Percentiles rank a stretch among this genome's conserved stretches.
These are phyloP conservation scores for Eucalyptus albens DNA, from an alignment of 345 rosid species.

Conservation along the genomic window DNA sequence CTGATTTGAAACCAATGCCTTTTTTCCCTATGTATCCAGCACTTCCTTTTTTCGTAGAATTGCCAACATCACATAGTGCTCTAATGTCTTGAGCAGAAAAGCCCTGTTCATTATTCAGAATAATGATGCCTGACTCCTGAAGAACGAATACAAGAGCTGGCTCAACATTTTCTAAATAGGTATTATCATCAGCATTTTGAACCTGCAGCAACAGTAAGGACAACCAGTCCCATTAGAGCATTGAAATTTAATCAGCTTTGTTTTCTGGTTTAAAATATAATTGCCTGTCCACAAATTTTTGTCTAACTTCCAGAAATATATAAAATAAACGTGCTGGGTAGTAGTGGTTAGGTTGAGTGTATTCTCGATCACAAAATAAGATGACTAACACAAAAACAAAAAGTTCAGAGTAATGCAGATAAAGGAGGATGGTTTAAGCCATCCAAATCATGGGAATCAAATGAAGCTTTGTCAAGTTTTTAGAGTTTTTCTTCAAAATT, in stretches of 20 bases:
- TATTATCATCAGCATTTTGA: slow-evolving; percentile 96
- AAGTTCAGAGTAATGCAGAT: not conserved
- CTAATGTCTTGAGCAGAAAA: slow-evolving; percentile 74
- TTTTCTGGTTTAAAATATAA: not conserved
- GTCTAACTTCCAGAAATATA: not conserved
- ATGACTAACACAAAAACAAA: not conserved
- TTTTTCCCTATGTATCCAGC: slow-evolving; percentile 89
- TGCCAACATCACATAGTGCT: slow-evolving; percentile 96
- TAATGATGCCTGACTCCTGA: slow-evolving; percentile 53
- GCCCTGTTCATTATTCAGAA: slow-evolving; percentile 81
- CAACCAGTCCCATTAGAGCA: not conserved
- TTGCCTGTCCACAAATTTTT: not conserved
- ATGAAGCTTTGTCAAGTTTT: not conserved
- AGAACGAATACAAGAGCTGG: slow-evolving; percentile 80
- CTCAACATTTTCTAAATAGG: slow-evolving; percentile 49
- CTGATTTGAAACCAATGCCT: slow-evolving; percentile 98
- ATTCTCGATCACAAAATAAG: not conserved
- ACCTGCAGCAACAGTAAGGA: slow-evolving; percentile 46
- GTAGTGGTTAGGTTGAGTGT: not conserved
- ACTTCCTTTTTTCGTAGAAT: slow-evolving; percentile 75
- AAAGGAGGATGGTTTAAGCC: not conserved
- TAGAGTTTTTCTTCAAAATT: not conserved
- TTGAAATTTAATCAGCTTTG: not conserved
- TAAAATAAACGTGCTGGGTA: not conserved
- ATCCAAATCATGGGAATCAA: not conserved